Conservation (phyloP, 2,329 filamentous ascomycete genomes). For the Exophiala sideris region DNA sequence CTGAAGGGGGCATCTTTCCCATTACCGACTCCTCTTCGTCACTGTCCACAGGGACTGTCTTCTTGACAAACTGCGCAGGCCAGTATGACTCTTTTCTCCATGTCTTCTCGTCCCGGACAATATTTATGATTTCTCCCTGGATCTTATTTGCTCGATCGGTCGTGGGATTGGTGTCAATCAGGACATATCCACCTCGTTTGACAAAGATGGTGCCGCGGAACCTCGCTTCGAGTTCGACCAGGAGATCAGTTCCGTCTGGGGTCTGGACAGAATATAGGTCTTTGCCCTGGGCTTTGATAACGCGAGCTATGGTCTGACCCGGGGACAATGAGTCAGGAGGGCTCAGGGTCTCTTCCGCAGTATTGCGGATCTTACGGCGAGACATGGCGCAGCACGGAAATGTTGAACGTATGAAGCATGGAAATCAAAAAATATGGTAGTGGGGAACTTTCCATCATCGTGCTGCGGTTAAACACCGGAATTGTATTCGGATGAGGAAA, state of each 20-base stretch:
- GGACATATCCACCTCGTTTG: constrained; percentile 79
- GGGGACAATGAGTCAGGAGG: constrained; percentile 53
- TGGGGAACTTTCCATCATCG: too few relatives aligned
- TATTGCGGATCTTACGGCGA: constrained; percentile 73
- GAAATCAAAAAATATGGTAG: too few relatives aligned
- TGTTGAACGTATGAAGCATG: neutral
- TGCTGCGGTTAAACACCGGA: too few relatives aligned
- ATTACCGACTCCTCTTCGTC: constrained; percentile 75
- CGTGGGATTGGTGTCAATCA: constrained; percentile 66
- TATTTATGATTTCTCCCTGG: constrained; percentile 84
- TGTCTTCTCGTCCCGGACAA: constrained; percentile 83
- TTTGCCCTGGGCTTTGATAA: constrained; percentile 81
- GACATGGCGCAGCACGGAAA: constrained; percentile 38
- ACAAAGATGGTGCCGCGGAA: constrained; percentile 95
- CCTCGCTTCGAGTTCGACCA: constrained; percentile 77
- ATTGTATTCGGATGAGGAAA: too few relatives aligned
- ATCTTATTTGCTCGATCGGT: constrained; percentile 72
- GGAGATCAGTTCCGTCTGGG: constrained; percentile 61
- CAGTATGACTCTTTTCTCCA: constrained; percentile 91
- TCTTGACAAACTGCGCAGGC: constrained; percentile 76
- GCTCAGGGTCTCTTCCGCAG: constrained; percentile 67
- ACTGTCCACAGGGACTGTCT: constrained; percentile 55
- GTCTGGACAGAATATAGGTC: constrained; percentile 79
- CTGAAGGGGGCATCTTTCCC: constrained; percentile 80
- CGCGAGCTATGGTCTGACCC: constrained; percentile 67